Evolutionary conservation across 257 asterid species (phyloP), one percentile per base, ranked within the genome.

Genomic region (Salvia hispanica): DNA sequence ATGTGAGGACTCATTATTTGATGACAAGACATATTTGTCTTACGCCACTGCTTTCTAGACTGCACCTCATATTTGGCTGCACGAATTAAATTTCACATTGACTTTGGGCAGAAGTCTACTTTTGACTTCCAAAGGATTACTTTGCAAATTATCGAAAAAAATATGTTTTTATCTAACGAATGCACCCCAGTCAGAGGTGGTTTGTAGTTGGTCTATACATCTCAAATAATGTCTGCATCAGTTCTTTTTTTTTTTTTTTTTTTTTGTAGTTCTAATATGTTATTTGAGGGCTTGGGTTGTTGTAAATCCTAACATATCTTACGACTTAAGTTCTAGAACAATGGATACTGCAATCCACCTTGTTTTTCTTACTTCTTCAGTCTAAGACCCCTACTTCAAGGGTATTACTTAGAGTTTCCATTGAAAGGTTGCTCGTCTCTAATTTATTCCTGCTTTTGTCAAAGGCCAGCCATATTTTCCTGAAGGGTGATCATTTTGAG

Each of bases 381-480:
- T 33, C 58, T 31, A 37, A 66, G 66, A 37, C 46, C 66, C 69
- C 58, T 51, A 12, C 50, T 43, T 39, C 28, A 13, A 71, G 73
- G 58, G 45, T 54, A 45, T 67, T 58, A 44, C 74, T 51, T 54
- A 58, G 62, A 65, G 64, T 63, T 66, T 64, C 60, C 54, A 28
- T 59, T 52, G 62, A 45, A 39, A 64, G 50, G 43, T 71, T 66
- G 44, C 69, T 58, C 39, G 63, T 52, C 72, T 77, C 58, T 80
- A 54, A 78, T 73, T 66, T 67, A 58, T 58, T 70, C 66, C 70
- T 64, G 77, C 65, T 73, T 76, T 77, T 59, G 52, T 60, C 73
- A 76, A 82, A 88, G 99, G 97, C 96, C 72, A 77, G 95, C 86
- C n/a, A 75, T 78, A 84, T 86, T 71, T 83, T 74, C 33, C 51